Conservation (phyloP, 148 eudicot species). For the Silene uniflora region DNA sequence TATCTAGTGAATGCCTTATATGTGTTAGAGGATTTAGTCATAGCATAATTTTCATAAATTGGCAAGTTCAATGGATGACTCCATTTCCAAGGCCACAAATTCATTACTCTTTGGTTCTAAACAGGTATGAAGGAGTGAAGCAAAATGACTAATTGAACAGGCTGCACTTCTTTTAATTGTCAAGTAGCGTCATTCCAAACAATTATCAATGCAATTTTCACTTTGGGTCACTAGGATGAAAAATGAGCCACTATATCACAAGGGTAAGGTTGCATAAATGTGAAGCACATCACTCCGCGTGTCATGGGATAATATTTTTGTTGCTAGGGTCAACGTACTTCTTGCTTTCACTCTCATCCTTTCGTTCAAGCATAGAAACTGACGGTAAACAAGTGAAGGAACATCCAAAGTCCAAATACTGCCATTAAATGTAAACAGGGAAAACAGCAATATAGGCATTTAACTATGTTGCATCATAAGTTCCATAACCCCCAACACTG, state of each 20-base stretch:
- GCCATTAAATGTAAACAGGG: not conserved
- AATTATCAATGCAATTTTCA: no score
- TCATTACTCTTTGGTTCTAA: no score
- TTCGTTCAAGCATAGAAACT: not conserved
- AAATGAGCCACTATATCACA: not conserved
- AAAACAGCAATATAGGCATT: not conserved
- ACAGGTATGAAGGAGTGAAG: no score
- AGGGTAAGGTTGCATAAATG: not conserved
- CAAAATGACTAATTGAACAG: no score
- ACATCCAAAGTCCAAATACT: not conserved
- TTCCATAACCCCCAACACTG: not conserved
- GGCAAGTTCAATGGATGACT: no score
- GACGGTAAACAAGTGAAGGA: not conserved
- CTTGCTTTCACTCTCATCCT: not conserved
- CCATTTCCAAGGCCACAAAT: no score
- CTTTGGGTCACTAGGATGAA: no score
- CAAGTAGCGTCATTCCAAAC: no score
- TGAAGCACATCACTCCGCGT: not conserved
- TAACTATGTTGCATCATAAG: not conserved
- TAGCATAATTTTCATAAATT: no score
- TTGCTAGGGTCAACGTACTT: not conserved
- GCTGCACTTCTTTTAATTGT: no score
- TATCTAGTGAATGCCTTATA: no score
- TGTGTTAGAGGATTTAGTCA: no score
- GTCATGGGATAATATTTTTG: not conserved